Base-by-base conservation (phyloP, 768 basidiomycete genomes). In the Suillus sp. region DNA sequence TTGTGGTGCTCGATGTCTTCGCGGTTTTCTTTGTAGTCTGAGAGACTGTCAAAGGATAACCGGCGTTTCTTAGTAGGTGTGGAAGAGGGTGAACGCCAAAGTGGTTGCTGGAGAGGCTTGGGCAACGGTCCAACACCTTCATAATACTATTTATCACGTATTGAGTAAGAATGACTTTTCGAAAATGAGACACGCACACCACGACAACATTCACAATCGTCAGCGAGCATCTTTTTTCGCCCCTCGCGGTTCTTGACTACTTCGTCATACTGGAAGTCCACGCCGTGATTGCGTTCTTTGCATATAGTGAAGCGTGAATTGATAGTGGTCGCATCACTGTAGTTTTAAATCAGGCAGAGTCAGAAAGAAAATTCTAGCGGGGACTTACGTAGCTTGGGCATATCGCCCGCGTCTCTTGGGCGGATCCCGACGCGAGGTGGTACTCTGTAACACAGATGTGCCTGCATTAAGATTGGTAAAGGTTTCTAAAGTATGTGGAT, bases 141-240 rank as follows among this genome's bases (percentile, higher is more conserved):
- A 71, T 95, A 94, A 69, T 93, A 95, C 93, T 95, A 65, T 30
- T n/a, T 22, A 43, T 38, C 40, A 27, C 3, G 18, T 6, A 27
- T 25, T 57, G 18, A 40, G 37, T 37, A 30, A 30, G 42, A 30
- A 65, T 37, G 30, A 40, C 6, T 18, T 14, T 45, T 32, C 22
- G 34, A 25, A 50, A 48, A 25, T 38, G 48, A 40, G 25, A 45
- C 48, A 76, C 84, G 63, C 69, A 93, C 94, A 56, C 88, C 89
- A 45, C 80, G 84, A 72, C 95, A 96, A 64, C 88, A 89, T 66
- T 92, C 91, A 72, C 93, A 96, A 65, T 93, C 92, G 2, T 82
- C 86, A 4, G 84, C 95, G 57, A 90, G 81, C 81, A 96, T 81
- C 59, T 78, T 77, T 67, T 80, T 81, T 37, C 95, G 80, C 38